Evolutionary conservation across 1,284 basidiomycete genomes (phyloP).

Genomic region (Mycena sp.): DNA sequence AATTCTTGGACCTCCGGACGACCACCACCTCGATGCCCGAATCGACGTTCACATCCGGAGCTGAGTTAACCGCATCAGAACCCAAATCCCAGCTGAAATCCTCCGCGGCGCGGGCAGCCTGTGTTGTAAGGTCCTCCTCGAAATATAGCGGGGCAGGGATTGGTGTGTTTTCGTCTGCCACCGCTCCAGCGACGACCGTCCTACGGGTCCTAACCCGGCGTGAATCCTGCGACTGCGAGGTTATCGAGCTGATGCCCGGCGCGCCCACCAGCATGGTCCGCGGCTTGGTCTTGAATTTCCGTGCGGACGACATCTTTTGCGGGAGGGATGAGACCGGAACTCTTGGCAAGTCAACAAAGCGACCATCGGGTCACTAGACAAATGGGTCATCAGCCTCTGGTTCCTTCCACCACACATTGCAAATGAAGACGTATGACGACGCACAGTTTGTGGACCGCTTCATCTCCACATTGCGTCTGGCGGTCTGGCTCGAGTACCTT

Average conservation of each 20-base stretch:
- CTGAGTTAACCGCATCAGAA: not conserved
- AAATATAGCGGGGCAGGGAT: not conserved
- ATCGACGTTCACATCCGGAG: not conserved
- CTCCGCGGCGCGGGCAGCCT: not conserved
- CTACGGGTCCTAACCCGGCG: not conserved
- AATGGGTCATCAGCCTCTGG: no score
- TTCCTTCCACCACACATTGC: no score
- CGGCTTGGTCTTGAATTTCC: no score
- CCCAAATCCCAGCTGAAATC: constrained; percentile 3
- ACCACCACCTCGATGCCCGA: not conserved
- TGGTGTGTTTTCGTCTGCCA: no score
- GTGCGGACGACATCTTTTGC: no score
- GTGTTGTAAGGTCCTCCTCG: not conserved
- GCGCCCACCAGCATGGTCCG: not conserved
- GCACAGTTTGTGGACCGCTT: no score
- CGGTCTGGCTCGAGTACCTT: no score
- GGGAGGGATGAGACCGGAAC: no score
- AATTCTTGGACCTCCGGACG: not conserved
- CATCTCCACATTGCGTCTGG: no score
- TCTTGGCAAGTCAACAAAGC: no score
- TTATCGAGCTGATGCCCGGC: not conserved
- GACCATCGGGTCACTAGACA: no score
- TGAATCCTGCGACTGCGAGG: not conserved
- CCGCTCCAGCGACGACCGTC: not conserved
- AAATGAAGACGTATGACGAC: no score